phyloP scores from a whole-genome alignment of 2,329 filamentous ascomycete genomes.

The Alternaria brassicae region DNA sequence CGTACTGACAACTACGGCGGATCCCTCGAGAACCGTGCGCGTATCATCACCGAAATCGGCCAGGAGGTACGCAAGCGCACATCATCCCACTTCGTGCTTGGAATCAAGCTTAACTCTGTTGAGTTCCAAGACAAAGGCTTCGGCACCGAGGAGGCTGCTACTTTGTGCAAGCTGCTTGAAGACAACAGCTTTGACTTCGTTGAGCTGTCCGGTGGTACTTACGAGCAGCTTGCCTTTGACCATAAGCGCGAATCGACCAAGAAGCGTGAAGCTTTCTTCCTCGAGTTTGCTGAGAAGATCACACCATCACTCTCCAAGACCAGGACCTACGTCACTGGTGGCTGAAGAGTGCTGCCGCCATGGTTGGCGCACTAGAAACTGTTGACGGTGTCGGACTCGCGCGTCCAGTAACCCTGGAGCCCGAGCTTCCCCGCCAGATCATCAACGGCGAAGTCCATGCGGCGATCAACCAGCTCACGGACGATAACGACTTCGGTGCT shows the following conservation, averaged over 20 bases:
- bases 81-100: conserved; percentile 53
- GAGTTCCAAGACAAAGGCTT: conserved; percentile 63
- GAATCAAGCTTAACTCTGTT: conserved; percentile 67
- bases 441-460: conserved; percentile 53
- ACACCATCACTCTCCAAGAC: conserved; percentile 63
- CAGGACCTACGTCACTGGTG: conserved; percentile 66
- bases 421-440: conserved; percentile 55
- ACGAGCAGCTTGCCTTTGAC: conserved; percentile 61
- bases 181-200: conserved; percentile 63
- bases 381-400: conserved; percentile 69
- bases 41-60: conserved; percentile 52
- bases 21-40: conserved; percentile 53
- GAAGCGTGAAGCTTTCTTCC: conserved; percentile 66
- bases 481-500: conserved; percentile 61
- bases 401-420: conserved; percentile 62
- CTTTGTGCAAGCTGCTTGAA: conserved; percentile 59
- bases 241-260: conserved; percentile 63
- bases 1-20: conserved; percentile 56
- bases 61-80: conserved; percentile 49
- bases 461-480: conserved; percentile 57
- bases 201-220: conserved; percentile 67
- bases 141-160: conserved; percentile 58
- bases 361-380: conserved; percentile 64
- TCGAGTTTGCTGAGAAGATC: conserved; percentile 65
- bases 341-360: conserved; percentile 63